Evolutionary conservation across 352 stramenopile species (phyloP).

Genomic region (Albugo laibachii): DNA sequence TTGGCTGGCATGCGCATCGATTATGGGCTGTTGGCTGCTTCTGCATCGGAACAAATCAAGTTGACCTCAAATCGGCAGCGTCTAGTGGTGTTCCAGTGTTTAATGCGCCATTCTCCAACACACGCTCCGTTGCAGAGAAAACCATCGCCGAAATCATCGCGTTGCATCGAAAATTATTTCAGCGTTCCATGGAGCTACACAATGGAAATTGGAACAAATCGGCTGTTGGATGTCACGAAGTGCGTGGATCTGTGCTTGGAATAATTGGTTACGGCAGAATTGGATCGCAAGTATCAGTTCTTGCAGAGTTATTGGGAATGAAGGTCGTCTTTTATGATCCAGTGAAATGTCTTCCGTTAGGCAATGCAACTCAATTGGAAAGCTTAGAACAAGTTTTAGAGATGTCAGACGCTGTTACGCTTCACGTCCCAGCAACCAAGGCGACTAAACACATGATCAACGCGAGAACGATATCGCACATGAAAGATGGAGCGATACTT

Average conservation of each 20-base stretch:
- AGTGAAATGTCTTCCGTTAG: slow-evolving; percentile 58
- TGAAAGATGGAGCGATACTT: slow-evolving; percentile 84
- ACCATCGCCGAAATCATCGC: slow-evolving; percentile 64
- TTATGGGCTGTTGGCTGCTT: slow-evolving; percentile 68
- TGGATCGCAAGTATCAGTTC: slow-evolving; percentile 60
- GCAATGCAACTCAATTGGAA: slow-evolving; percentile 67
- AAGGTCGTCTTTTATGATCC: slow-evolving; percentile 89
- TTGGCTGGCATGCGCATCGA: slow-evolving; percentile 60
- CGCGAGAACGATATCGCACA: slow-evolving; percentile 62
- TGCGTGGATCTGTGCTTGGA: slow-evolving; percentile 58
- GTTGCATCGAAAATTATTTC: slow-evolving; percentile 65
- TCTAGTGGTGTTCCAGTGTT: slow-evolving; percentile 55
- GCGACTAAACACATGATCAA: slow-evolving; percentile 87
- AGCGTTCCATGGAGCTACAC: slow-evolving; percentile 56
- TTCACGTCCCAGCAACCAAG: slow-evolving; percentile 92
- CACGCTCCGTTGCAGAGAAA: slow-evolving; percentile 68
- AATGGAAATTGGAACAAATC: slow-evolving; percentile 64
- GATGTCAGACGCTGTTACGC: slow-evolving; percentile 81
- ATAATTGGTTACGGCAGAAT: slow-evolving; percentile 72
- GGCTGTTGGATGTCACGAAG: slow-evolving; percentile 52
- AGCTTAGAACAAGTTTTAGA: slow-evolving; percentile 67
- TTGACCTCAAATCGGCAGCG: slow-evolving; percentile 34
- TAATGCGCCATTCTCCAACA: slow-evolving; percentile 76
- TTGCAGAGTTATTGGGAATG: slow-evolving; percentile 83
- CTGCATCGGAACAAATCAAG: slow-evolving; percentile 72